phyloP scores from a whole-genome alignment of 116 monocot genomes.

The Posidonia oceanica region DNA sequence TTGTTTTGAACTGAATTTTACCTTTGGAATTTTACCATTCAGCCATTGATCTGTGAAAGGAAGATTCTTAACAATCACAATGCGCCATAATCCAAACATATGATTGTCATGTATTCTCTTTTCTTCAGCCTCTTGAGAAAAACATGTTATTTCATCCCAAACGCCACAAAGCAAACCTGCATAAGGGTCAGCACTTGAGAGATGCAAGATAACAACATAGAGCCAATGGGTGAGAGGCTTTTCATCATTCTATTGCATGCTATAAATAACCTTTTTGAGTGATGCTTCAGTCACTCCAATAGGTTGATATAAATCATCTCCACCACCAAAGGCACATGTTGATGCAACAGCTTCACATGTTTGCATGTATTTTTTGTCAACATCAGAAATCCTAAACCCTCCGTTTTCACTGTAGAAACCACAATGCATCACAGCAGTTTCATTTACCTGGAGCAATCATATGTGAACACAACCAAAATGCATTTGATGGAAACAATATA shows the following conservation, averaged over 20 bases:
- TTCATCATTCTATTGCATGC: too few relatives aligned
- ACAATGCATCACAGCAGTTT: slow-evolving; percentile 67
- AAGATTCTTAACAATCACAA: slow-evolving; percentile 73
- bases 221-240: background rate
- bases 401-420: slow-evolving; percentile 87
- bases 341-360: slow-evolving; percentile 73
- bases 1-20: slow-evolving; percentile 5
- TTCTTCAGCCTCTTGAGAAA: slow-evolving; percentile 56
- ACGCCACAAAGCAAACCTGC: slow-evolving; percentile 94
- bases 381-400: slow-evolving; percentile 71
- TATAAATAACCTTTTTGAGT: slow-evolving; percentile 44
- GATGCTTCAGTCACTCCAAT: slow-evolving; percentile 90
- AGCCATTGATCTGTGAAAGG: slow-evolving; percentile 92
- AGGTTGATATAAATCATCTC: slow-evolving; percentile 95
- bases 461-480: background rate
- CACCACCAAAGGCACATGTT: slow-evolving; percentile 99
- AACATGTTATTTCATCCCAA: slow-evolving; percentile 95
- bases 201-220: background rate
- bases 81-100: slow-evolving; percentile 86
- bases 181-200: background rate
- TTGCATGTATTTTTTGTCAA: slow-evolving; percentile 73
- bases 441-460: slow-evolving; percentile 41
- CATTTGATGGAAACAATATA: too few relatives aligned
- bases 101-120: slow-evolving; percentile 32
- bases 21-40: slow-evolving; percentile 99